Evolutionary conservation across 768 basidiomycete genomes (phyloP).

Genomic region (Mycena amicta): DNA sequence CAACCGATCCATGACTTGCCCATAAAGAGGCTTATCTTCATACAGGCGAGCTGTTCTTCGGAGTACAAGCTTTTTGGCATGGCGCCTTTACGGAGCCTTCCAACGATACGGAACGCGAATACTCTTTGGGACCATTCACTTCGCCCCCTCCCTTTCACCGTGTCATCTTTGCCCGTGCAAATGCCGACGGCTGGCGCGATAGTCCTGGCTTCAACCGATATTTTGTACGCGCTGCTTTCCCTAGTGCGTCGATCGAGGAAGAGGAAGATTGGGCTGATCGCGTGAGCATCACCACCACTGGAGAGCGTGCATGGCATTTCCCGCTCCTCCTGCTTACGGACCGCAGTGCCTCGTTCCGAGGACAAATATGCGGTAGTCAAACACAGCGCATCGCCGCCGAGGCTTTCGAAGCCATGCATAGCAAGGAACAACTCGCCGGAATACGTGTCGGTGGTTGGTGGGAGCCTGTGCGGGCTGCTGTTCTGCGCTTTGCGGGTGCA

Average conservation of each 20-base stretch:
- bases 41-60: constrained; percentile 81
- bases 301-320: constrained; percentile 65
- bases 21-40: no score
- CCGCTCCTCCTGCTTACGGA: constrained; percentile 71
- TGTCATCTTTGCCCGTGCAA: constrained; percentile 68
- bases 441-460: constrained; percentile 66
- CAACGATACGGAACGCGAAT: constrained; percentile 23
- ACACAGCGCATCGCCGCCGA: constrained; percentile 76
- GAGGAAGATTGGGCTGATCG: constrained; percentile 75
- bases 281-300: constrained; percentile 31
- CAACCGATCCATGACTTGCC: no score
- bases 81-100: constrained; percentile 44
- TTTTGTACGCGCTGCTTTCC: constrained; percentile 75
- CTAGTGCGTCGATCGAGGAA: constrained; percentile 68
- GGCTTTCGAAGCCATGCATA: constrained; percentile 58
- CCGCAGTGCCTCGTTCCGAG: constrained; percentile 76
- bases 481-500: constrained; percentile 70
- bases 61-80: constrained; percentile 74
- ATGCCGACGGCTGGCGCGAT: constrained; percentile 72
- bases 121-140: constrained; percentile 13
- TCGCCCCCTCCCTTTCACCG: constrained; percentile 62
- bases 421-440: constrained; percentile 35
- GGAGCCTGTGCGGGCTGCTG: constrained; percentile 67
- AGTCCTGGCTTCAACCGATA: constrained; percentile 75
- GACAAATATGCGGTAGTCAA: constrained; percentile 58